Base-by-base conservation (phyloP, 2,329 filamentous ascomycete species). In the Sclerotinia trifoliorum region DNA sequence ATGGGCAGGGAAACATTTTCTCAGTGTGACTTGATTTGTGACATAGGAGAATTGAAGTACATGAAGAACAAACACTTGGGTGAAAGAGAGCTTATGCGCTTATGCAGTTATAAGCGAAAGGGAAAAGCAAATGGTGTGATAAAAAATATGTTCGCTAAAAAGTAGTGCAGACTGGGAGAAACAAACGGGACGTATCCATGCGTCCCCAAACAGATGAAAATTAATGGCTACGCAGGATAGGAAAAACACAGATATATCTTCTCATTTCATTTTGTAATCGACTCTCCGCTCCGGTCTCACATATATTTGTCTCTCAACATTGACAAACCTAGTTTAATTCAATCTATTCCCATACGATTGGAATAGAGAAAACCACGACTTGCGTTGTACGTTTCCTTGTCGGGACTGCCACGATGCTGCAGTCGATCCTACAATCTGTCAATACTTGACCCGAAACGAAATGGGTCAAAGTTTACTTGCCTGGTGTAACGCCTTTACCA, bases 291-390 rank as follows among this genome's bases (percentile, higher is more conserved):
- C 35, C 24, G 26, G 1, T 19, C n/a, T 21, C 17, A 8, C 17
- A 26, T 46, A 19, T 2, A 42, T 2, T 58, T 29, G 8, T 15
- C 29, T 46, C 21, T 26, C 0, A 13, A 48, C 3, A 35, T 17
- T 39, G 29, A 19, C 4, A 10, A 8, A 1, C 58, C 3, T 2
- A 13, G 15, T 1, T 51, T 51, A 62, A 17, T 51, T 62, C 21
- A 65, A 17, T 3, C 2, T 65, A 44, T 39, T 17, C 19, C 62
- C 48, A 1, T 17, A 56, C 1, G 62, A 55, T 29, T 65, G 62
- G 21, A 56, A 56, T 42, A 56, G 29, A 26, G 62, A 52, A 42
- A 65, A 65, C 62, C 62, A 65, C 46, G 62, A 65, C 26, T 56
- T 56, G 17, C 35, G 48, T n/a, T 54, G 62, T 42, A 65, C 62